Evolutionary conservation across 345 rosid genomes (phyloP), one percentile per base, ranked within the genome.

Genomic region (Citrus trifoliata): DNA sequence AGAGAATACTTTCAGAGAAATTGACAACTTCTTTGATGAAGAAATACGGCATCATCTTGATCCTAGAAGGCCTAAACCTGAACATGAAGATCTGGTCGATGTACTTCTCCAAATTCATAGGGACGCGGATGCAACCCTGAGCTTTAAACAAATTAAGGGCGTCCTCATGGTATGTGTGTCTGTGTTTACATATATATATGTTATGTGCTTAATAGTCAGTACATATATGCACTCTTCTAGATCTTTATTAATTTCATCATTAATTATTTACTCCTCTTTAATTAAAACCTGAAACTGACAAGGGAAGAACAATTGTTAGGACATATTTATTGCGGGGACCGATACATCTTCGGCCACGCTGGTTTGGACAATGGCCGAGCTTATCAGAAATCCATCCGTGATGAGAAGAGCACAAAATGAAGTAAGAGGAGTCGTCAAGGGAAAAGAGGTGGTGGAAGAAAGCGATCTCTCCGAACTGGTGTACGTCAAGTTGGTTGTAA

Each of bases 361-460:
- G 6, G 80, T 73, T 12, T 89, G 88, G 93, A 81, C 81, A 16
- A 85, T 88, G 84, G 66, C 86, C 0, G 87, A 87, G 75, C 63
- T 88, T 24, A 28, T 82, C 21, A 80, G 79, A 61, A 82, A 88
- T 68, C 89, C 87, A 5, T 10, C 77, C 0, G 62, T 14, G 3
- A 83, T 86, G 88, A 71, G 68, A 63, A 83, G 53, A 64, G 86
- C 79, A 10, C 81, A 82, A 80, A 77, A 76, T 8, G 89, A 88
- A 76, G 79, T 86, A 13, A 73, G 89, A 64, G 58, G 56, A 42
- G 72, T 71, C 16, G 78, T 28, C 22, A 70, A 74, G 24, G 85
- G 83, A 19, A 86, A 77, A 67, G 25, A 9, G 0, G 73, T 5
- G 24, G 80, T 85, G 1, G 80, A 83, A 33, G 88, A 89, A 77